phyloP scores from a whole-genome alignment of 2,329 filamentous ascomycete genomes.

The Gnomoniopsis sp. region DNA sequence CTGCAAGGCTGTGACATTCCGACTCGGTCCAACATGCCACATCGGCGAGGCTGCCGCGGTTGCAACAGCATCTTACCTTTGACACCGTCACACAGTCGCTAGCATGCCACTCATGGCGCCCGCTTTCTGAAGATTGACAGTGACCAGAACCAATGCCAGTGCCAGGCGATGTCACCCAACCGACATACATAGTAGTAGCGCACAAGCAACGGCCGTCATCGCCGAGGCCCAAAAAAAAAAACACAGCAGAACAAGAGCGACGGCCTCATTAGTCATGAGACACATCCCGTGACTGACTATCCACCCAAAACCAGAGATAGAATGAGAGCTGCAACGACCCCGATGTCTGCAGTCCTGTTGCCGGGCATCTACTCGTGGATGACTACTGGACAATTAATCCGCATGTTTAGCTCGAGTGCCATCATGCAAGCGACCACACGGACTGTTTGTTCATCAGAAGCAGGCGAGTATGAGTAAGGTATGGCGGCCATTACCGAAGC shows the following conservation, averaged over 20 bases:
- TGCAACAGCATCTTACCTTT: not conserved
- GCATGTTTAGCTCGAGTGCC: not conserved
- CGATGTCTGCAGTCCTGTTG: not conserved
- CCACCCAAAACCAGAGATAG: not conserved
- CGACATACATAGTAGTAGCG: not conserved
- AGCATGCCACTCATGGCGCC: not conserved
- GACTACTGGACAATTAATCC: not conserved
- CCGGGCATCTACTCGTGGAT: not conserved
- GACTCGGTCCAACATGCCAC: not conserved
- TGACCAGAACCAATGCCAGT: not conserved
- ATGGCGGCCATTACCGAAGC: not conserved
- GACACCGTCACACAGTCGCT: not conserved
- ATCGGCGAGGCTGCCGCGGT: not conserved
- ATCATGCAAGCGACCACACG: not conserved
- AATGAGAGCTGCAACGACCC: not conserved
- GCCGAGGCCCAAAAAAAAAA: not conserved
- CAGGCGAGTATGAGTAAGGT: not conserved
- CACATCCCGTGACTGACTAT: not conserved
- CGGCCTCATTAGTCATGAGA: not conserved
- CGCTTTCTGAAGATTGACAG: not conserved
- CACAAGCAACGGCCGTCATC: not conserved
- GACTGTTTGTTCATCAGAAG: not conserved
- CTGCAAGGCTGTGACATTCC: not conserved
- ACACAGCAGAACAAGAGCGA: not conserved
- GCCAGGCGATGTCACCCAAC: constrained; percentile 10